phyloP scores from a whole-genome alignment of 257 asterid genomes.

The Primulina tabacum region DNA sequence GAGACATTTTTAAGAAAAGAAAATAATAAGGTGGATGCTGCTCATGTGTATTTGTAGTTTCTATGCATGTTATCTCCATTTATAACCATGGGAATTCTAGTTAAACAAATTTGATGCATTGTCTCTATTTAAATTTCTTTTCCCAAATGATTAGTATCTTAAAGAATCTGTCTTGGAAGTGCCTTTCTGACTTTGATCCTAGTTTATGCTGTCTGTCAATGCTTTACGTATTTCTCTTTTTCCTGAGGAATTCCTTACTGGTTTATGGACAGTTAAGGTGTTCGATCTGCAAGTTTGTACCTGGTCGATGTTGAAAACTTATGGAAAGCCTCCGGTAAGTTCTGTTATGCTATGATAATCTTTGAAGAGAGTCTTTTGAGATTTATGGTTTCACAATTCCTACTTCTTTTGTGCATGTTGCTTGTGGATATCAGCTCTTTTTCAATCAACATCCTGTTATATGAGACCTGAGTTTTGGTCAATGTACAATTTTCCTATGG shows the following conservation, averaged over 20 bases:
- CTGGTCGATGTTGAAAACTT: slow-evolving; percentile 92
- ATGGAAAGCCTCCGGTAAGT: slow-evolving; percentile 92
- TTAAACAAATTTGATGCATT: not conserved
- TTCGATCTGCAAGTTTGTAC: slow-evolving; percentile 76
- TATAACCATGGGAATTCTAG: not conserved
- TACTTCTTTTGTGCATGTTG: slow-evolving; percentile 5
- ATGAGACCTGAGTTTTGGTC: slow-evolving; percentile 7
- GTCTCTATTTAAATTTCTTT: not conserved
- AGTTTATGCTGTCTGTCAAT: slow-evolving; percentile 30
- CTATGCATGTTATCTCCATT: not conserved
- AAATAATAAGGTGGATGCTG: slow-evolving; percentile 14
- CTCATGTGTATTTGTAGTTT: not conserved
- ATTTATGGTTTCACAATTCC: slow-evolving; percentile 13
- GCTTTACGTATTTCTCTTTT: not conserved
- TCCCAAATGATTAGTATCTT: not conserved
- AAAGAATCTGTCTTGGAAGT: not conserved
- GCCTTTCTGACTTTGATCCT: slow-evolving; percentile 14
- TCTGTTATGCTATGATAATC: slow-evolving; percentile 20
- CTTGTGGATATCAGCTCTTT: slow-evolving; percentile 26
- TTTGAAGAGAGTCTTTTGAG: slow-evolving; percentile 15
- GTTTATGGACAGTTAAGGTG: slow-evolving; percentile 66
- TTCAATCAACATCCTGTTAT: slow-evolving; percentile 10
- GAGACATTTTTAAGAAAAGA: slow-evolving; percentile 12
- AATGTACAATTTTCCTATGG: slow-evolving; percentile 6
- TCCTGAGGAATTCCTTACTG: not conserved